Base-by-base conservation (phyloP, 345 rosid genomes). In the Euphorbia peplus region DNA sequence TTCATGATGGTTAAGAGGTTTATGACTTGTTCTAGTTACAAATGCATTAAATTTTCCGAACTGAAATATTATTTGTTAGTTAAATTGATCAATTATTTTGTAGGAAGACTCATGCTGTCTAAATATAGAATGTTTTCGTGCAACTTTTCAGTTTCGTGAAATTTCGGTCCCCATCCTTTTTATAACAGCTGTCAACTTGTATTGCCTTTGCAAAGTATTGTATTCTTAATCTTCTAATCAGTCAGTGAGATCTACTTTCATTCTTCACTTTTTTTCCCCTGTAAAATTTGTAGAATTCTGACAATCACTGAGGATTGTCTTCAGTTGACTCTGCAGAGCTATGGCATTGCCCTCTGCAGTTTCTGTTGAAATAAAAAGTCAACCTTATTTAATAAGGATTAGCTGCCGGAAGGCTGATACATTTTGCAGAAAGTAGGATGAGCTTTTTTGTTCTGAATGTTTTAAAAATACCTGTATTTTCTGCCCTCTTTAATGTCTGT, bases 271-370 rank as follows among this genome's bases (percentile, higher is more conserved):
- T 69, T 61, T 39, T 64, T 69, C 50, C 70, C 70, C 63, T 72
- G 63, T 48, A 70, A 60, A 30, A 73, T 35, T 73, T 63, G 60
- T 66, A 57, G 58, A 64, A 83, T 28, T 65, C 79, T 73, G 79
- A 68, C 75, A 64, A 67, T 47, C 68, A 50, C 68, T 62, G 63
- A 62, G 65, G 73, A 64, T 54, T 71, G 56, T 64, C 47, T 55
- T n/a, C 24, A 41, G n/a, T 53, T 13, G 24, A 41, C n/a, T 48
- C 21, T 71, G 63, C 63, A 41, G 53, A 60, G n/a, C 26, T 64
- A 55, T 71, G 58, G 35, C 32, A 41, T 22, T 22, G 66, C 64
- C 64, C 67, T 78, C 42, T 30, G 14, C 16, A 53, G 46, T 75
- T 56, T 64, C 41, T 69, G 70, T 66, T 67, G 30, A 58, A 74